Conservation (phyloP, 345 rosid species). For the Melaleuca quinquenervia region DNA sequence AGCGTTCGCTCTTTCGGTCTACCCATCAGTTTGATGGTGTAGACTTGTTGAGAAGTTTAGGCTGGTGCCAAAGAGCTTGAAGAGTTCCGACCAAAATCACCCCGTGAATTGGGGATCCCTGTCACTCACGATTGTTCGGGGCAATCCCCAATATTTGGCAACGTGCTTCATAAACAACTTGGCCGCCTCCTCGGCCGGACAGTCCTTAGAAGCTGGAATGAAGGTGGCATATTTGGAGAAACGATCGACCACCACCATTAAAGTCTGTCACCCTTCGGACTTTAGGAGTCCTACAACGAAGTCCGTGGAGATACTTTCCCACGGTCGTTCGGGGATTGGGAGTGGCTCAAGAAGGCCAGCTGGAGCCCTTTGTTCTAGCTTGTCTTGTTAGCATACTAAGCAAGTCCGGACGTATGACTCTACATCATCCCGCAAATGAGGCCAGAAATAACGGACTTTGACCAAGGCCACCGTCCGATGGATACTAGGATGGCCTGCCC, state of each 20-base stretch:
- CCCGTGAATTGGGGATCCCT: not conserved
- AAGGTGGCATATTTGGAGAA: not conserved
- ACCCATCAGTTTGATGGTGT: not conserved
- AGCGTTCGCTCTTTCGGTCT: not conserved
- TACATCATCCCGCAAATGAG: not conserved
- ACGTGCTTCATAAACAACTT: not conserved
- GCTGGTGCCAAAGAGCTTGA: not conserved
- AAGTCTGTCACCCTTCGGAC: not conserved
- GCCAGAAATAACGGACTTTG: not conserved
- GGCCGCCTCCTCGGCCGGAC: not conserved
- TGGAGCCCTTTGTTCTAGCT: not conserved
- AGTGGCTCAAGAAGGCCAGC: not conserved
- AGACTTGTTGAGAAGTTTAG: not conserved
- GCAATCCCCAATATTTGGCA: not conserved
- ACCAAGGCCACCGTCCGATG: not conserved
- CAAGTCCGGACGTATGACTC: not conserved
- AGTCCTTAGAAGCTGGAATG: not conserved
- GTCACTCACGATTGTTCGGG: not conserved
- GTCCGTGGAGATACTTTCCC: not conserved
- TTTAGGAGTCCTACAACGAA: not conserved
- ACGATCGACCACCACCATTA: not conserved
- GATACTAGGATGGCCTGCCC: not conserved
- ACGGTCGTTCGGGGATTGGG: not conserved
- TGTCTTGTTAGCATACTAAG: no score
- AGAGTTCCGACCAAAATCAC: not conserved